A percentile compares a stretch with the other conserved stretches of the same genome.
Evolutionary conservation across 805 yeast genomes (phyloP).

Genomic region (Kodamaea kaohsiungensis): DNA sequence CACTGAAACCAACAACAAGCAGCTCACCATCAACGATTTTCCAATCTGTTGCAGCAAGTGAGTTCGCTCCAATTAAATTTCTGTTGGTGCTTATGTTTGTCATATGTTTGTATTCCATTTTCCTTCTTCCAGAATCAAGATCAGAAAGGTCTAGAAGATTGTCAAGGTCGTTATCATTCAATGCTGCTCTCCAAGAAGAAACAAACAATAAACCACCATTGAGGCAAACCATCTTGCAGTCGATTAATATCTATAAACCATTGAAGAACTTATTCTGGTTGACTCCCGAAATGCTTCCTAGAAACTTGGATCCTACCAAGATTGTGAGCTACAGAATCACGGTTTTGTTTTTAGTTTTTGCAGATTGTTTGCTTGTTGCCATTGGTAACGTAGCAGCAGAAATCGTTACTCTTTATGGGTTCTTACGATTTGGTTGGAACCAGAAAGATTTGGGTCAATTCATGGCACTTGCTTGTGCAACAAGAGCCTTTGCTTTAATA

Average conservation of each 20-base stretch:
- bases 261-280: constrained; percentile 53
- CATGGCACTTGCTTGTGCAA: constrained; percentile 51
- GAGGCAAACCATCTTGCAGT: neutral
- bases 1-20: neutral
- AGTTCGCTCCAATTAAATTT: constrained; percentile 33
- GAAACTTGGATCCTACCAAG: neutral
- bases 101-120: constrained; percentile 24
- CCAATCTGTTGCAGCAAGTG: constrained; percentile 15
- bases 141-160: constrained; percentile 52
- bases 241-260: constrained; percentile 35
- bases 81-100: constrained; percentile 35
- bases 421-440: constrained; percentile 54
- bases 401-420: constrained; percentile 52
- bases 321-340: constrained; percentile 26
- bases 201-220: neutral
- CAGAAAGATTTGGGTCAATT: constrained; percentile 57
- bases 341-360: constrained; percentile 48
- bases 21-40: neutral
- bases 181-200: constrained; percentile 1
- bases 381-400: constrained; percentile 43
- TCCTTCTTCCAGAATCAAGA: constrained; percentile 64
- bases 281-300: constrained; percentile 34
- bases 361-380: constrained; percentile 43
- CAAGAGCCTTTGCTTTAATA: constrained; percentile 51
- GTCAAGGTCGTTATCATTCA: constrained; percentile 44